phyloP scores from a whole-genome alignment of 2,329 filamentous ascomycete species.

The Monilinia laxa region DNA sequence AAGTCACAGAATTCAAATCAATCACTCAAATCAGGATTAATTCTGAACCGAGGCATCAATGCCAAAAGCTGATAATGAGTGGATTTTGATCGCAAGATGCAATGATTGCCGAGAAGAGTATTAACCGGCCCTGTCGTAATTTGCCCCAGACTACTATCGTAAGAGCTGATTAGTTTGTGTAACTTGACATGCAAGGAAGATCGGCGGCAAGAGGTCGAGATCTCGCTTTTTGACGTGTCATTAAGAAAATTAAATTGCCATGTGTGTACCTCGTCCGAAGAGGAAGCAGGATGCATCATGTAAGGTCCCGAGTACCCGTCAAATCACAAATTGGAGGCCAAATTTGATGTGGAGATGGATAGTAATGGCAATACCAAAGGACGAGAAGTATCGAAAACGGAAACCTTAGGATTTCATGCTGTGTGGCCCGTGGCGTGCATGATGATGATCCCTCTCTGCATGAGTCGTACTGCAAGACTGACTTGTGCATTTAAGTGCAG shows the following conservation, averaged over 20 bases:
- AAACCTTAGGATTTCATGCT: conserved; percentile 10
- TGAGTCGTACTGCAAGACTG: conserved; percentile 19
- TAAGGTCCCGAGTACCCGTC: background rate
- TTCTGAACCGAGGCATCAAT: conserved; percentile 4
- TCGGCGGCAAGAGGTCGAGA: conserved; percentile 14
- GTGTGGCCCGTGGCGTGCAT: conserved; percentile 21
- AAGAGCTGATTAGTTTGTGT: conserved; percentile 17
- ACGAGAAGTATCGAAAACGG: background rate
- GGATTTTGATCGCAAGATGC: background rate
- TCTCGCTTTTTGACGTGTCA: conserved; percentile 21
- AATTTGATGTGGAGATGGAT: background rate
- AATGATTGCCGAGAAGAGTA: background rate
- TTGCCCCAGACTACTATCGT: conserved; percentile 14
- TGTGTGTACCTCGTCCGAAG: conserved; percentile 4
- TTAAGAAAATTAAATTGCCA: conserved; percentile 17
- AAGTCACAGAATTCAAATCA: conserved; percentile 3
- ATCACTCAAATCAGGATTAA: background rate
- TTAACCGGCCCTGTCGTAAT: background rate
- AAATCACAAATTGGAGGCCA: background rate
- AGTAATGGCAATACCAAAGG: background rate
- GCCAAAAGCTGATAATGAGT: background rate
- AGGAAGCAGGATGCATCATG: conserved; percentile 9
- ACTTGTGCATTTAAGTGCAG: conserved; percentile 11
- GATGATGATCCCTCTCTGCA: conserved; percentile 17
- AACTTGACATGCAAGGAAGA: conserved; percentile 21